phyloP scores from a whole-genome alignment of 805 yeast species.

The Dipodascus geniculatus region DNA sequence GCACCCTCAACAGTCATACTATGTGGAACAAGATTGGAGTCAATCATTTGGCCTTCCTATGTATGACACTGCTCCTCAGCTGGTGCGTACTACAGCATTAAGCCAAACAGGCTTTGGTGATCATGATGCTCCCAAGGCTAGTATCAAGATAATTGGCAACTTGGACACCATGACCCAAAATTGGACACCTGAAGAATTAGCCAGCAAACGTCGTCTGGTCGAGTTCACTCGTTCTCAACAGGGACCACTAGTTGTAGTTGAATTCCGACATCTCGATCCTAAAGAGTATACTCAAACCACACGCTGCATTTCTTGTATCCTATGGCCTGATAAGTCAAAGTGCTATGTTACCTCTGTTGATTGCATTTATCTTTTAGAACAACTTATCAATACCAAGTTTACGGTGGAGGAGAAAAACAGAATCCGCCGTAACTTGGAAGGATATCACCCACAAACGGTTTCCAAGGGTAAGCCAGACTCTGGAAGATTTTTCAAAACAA shows the following conservation, averaged over 20 bases:
- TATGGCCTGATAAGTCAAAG: slow-evolving; percentile 38
- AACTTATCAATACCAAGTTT: slow-evolving; percentile 41
- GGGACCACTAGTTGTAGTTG: slow-evolving; percentile 27
- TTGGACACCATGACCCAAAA: slow-evolving; percentile 28
- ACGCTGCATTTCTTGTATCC: slow-evolving; percentile 47
- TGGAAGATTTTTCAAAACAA: slow-evolving; percentile 31
- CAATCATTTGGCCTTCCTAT: background rate
- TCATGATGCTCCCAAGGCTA: slow-evolving; percentile 16
- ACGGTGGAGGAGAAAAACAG: slow-evolving; percentile 60
- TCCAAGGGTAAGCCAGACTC: slow-evolving; percentile 34
- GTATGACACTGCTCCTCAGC: slow-evolving; percentile 12
- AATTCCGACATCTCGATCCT: slow-evolving; percentile 28
- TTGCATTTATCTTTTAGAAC: slow-evolving; percentile 44
- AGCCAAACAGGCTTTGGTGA: slow-evolving; percentile 13
- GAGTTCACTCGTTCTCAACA: slow-evolving; percentile 31
- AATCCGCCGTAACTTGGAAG: slow-evolving; percentile 54
- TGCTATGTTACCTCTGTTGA: slow-evolving; percentile 56
- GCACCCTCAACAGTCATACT: background rate
- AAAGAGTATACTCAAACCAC: slow-evolving; percentile 29
- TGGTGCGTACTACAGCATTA: slow-evolving; percentile 18
- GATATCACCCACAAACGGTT: slow-evolving; percentile 48
- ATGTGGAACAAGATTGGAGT: slow-evolving; percentile 1
- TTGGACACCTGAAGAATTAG: slow-evolving; percentile 38
- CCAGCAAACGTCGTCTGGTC: slow-evolving; percentile 37
- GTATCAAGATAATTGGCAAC: slow-evolving; percentile 21